Percentiles rank a stretch among this genome's conserved stretches.
Conservation (phyloP, 179 eudicot species). For the Silene coronaria region DNA sequence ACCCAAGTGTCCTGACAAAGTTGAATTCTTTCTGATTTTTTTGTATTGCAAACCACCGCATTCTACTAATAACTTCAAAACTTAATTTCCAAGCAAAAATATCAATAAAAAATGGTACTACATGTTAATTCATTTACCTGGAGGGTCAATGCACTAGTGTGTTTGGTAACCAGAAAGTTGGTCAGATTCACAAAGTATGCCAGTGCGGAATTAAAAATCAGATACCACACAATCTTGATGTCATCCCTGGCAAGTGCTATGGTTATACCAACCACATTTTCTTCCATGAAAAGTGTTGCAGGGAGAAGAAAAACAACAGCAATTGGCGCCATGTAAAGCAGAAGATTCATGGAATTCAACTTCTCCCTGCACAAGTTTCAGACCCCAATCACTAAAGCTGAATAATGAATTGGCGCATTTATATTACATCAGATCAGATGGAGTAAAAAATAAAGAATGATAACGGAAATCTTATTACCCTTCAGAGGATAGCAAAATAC, state of each 20-base stretch:
- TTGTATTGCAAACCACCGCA: not conserved
- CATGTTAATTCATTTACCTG: constrained; percentile 45
- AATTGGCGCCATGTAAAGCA: constrained; percentile 82
- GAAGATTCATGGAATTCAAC: constrained; percentile 82
- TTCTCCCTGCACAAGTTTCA: constrained; percentile 48
- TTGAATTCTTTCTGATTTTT: too few relatives aligned
- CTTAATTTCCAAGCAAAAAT: not conserved
- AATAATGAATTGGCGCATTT: not conserved
- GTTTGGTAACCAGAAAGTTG: constrained; percentile 87
- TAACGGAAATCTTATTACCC: constrained; percentile 36
- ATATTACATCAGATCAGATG: not conserved
- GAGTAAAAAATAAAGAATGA: not conserved
- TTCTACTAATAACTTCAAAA: not conserved
- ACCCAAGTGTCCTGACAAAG: not conserved
- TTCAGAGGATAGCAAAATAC: constrained; percentile 77
- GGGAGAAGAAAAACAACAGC: constrained; percentile 78
- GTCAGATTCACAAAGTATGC: constrained; percentile 85
- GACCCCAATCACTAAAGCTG: constrained; percentile 1
- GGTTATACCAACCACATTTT: constrained; percentile 75
- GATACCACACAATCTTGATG: constrained; percentile 67
- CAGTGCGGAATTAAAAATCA: constrained; percentile 70
- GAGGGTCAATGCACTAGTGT: constrained; percentile 87
- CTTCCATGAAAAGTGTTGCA: constrained; percentile 72
- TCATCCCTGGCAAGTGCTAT: constrained; percentile 74
- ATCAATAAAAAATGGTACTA: not conserved